A percentile compares a stretch with the other conserved stretches of the same genome.
These are phyloP conservation scores for Paraphoma sp. DNA, from an alignment of 2,329 filamentous ascomycete genomes.

Conservation along the genomic window DNA sequence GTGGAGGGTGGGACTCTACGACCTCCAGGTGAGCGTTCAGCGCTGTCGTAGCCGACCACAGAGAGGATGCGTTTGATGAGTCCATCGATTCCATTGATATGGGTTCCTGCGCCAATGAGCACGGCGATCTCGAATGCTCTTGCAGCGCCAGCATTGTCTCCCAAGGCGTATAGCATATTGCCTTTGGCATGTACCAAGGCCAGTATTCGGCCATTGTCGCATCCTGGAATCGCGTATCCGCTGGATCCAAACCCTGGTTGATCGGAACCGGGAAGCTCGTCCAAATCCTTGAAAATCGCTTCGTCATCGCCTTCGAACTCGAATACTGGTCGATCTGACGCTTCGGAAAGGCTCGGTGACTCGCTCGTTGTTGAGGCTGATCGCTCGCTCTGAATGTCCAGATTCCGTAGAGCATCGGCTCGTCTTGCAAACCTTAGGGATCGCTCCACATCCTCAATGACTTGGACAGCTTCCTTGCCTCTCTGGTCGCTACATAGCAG, in stretches of 20 bases:
- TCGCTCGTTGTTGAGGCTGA: conserved; percentile 65
- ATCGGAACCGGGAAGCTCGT: conserved; percentile 49
- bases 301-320: conserved; percentile 58
- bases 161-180: conserved; percentile 94
- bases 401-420: conserved; percentile 55
- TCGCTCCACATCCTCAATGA: conserved; percentile 85
- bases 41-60: conserved; percentile 61
- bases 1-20: conserved; percentile 42
- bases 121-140: conserved; percentile 95
- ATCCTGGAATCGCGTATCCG: conserved; percentile 82
- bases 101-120: conserved; percentile 79
- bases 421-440: conserved; percentile 63
- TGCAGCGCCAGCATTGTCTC: conserved; percentile 80
- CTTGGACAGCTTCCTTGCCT: conserved; percentile 81
- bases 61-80: conserved; percentile 80
- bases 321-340: conserved; percentile 63
- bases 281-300: conserved; percentile 45
- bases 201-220: conserved; percentile 90
- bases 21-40: conserved; percentile 41
- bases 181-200: conserved; percentile 96
- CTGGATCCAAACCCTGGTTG: conserved; percentile 73
- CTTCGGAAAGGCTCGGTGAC: conserved; percentile 60
- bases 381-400: conserved; percentile 65
- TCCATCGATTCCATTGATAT: conserved; percentile 73
- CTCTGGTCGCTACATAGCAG: conserved; percentile 82